phyloP scores from a whole-genome alignment of 2,329 filamentous ascomycete species.

The Paracamarosporium sp. region DNA sequence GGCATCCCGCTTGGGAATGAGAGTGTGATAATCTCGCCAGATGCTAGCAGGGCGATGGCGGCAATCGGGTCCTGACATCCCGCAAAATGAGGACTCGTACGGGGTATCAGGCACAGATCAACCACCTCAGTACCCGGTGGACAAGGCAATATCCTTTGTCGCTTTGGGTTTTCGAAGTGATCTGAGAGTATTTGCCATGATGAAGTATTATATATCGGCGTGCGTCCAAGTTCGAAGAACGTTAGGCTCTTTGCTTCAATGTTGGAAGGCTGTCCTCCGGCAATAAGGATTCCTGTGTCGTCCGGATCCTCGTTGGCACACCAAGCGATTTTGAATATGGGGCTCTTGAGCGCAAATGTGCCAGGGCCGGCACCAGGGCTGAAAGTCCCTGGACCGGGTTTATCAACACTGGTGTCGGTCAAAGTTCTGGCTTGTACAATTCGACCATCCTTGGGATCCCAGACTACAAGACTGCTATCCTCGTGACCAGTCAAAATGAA shows the following conservation, averaged over 20 bases:
- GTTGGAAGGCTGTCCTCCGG: constrained; percentile 76
- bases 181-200: constrained; percentile 82
- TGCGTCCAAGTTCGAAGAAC: constrained; percentile 87
- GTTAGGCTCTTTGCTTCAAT: constrained; percentile 78
- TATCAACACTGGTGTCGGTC: constrained; percentile 74
- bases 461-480: constrained; percentile 90
- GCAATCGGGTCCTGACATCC: constrained; percentile 92
- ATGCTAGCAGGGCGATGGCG: constrained; percentile 77
- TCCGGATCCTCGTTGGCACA: constrained; percentile 94
- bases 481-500: constrained; percentile 88
- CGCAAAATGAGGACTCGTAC: constrained; percentile 81
- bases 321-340: constrained; percentile 83
- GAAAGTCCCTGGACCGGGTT: constrained; percentile 59
- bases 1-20: constrained; percentile 92
- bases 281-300: constrained; percentile 86
- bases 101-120: constrained; percentile 84
- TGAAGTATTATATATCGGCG: constrained; percentile 89
- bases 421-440: constrained; percentile 84
- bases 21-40: constrained; percentile 86
- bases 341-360: constrained; percentile 69
- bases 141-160: constrained; percentile 73
- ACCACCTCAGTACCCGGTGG: constrained; percentile 79
- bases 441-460: constrained; percentile 89
- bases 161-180: constrained; percentile 80
- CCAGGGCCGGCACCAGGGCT: constrained; percentile 54